Conservation (phyloP, 1,284 basidiomycete genomes). For the Marasmius sp. region DNA sequence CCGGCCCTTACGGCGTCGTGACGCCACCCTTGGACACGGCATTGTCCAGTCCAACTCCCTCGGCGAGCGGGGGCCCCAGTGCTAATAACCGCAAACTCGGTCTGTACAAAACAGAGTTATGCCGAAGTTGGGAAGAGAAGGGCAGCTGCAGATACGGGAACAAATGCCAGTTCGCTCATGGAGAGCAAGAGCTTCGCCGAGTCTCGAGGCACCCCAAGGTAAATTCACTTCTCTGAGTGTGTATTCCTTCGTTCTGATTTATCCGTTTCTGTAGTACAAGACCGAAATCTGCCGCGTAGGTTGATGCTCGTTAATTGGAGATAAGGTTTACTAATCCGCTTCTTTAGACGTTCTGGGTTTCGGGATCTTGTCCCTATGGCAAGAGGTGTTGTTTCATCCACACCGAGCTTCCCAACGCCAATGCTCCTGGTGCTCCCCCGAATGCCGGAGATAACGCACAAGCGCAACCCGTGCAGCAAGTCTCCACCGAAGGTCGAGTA, state of each 20-base stretch:
- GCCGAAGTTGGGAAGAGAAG: conserved; percentile 92
- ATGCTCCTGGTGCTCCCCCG: conserved; percentile 37
- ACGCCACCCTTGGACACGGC: conserved; percentile 36
- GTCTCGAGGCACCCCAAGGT: conserved; percentile 87
- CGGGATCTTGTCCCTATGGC: conserved; percentile 87
- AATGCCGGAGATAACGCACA: conserved; percentile 31
- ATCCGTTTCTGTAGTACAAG: conserved; percentile 64
- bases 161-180: conserved; percentile 91
- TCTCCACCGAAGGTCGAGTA: conserved; percentile 54
- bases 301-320: conserved; percentile 18
- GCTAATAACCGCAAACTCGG: conserved; percentile 87
- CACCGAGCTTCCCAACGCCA: conserved; percentile 68
- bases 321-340: conserved; percentile 2
- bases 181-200: conserved; percentile 81
- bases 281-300: conserved; percentile 87
- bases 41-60: conserved; percentile 41
- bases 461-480: conserved; percentile 7
- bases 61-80: conserved; percentile 60
- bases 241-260: conserved; percentile 13
- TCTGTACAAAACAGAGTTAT: conserved; percentile 90
- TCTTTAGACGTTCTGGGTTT: conserved; percentile 85
- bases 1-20: conserved; percentile 53
- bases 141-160: conserved; percentile 83
- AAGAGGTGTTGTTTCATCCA: conserved; percentile 91
- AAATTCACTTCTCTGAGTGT: conserved; percentile 19